These are phyloP conservation scores for Camillea tinctor DNA, from an alignment of 2,329 filamentous ascomycete species.

Conservation along the genomic window DNA sequence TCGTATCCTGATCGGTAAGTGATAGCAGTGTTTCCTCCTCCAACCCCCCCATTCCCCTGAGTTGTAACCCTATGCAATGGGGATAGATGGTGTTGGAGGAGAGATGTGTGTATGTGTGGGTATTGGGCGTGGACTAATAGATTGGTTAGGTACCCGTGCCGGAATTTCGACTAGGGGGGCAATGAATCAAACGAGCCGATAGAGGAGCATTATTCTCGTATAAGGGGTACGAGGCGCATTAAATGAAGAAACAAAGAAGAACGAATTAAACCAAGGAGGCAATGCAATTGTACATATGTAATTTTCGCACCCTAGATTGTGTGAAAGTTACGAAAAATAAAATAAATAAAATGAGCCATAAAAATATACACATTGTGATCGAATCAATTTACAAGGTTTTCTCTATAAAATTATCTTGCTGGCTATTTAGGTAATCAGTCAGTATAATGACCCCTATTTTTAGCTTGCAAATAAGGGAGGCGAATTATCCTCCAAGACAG, in stretches of 20 bases:
- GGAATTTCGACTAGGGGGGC: constrained; percentile 54
- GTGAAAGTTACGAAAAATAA: not conserved
- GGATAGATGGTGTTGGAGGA: no score
- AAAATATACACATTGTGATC: not conserved
- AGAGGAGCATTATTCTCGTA: constrained; percentile 30
- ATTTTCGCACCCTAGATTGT: not conserved
- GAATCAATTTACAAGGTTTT: not conserved
- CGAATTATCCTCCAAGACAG: no score
- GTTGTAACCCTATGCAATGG: not conserved
- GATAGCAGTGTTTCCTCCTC: constrained; percentile 26
- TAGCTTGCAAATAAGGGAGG: no score
- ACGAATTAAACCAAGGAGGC: not conserved
- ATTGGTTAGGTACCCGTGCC: constrained; percentile 58
- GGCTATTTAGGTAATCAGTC: not conserved
- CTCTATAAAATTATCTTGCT: not conserved
- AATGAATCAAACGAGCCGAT: constrained; percentile 5
- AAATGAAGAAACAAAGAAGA: not conserved
- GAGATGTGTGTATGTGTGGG: not conserved
- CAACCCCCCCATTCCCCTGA: not conserved
- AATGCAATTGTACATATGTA: not conserved
- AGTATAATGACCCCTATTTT: no score
- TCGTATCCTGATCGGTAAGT: constrained; percentile 70
- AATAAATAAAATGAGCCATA: not conserved
- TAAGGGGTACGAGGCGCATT: no score
- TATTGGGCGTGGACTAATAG: not conserved